Evolutionary conservation across 139 green algal genomes (phyloP).

Genomic region (Parachlorella kessleri): DNA sequence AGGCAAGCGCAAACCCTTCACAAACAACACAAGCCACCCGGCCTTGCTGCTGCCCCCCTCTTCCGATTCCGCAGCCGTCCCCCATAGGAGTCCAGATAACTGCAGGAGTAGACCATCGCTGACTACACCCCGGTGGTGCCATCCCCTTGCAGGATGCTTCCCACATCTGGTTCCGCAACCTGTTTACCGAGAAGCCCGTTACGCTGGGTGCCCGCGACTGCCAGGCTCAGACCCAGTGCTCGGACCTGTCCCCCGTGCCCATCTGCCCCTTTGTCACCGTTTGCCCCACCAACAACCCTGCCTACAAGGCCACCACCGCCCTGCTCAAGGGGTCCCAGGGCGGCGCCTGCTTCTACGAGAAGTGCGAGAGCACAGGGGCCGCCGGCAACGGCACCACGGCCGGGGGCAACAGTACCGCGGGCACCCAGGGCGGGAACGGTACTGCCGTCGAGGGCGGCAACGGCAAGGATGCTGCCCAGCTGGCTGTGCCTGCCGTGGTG

Average conservation of each 20-base stretch:
- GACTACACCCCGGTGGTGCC: too few relatives aligned
- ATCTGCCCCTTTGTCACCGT: constrained; percentile 49
- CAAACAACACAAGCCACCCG: too few relatives aligned
- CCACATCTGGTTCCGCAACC: constrained; percentile 52
- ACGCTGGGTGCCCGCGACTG: constrained; percentile 22
- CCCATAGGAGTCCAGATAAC: neutral
- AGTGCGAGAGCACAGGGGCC: neutral
- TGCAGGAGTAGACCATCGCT: constrained; percentile 14
- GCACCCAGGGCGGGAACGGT: neutral
- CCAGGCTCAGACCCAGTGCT: constrained; percentile 12
- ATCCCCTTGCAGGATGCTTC: too few relatives aligned
- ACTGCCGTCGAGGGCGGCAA: constrained; percentile 4
- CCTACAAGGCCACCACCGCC: too few relatives aligned
- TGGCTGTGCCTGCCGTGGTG: constrained; percentile 36
- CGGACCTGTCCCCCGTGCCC: constrained; percentile 1
- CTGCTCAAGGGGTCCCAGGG: neutral
- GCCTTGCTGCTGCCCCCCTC: neutral
- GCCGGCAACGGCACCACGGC: too few relatives aligned
- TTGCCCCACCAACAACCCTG: neutral
- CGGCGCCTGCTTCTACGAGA: neutral
- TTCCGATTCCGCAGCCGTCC: neutral
- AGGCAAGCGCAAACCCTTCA: too few relatives aligned
- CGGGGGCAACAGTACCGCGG: neutral
- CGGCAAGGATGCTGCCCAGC: constrained; percentile 22
- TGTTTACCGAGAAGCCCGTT: constrained; percentile 26